Percentiles rank a stretch among this genome's conserved stretches.
Evolutionary conservation across 805 yeast species (phyloP).

Genomic region (Myxozyma sirexii): DNA sequence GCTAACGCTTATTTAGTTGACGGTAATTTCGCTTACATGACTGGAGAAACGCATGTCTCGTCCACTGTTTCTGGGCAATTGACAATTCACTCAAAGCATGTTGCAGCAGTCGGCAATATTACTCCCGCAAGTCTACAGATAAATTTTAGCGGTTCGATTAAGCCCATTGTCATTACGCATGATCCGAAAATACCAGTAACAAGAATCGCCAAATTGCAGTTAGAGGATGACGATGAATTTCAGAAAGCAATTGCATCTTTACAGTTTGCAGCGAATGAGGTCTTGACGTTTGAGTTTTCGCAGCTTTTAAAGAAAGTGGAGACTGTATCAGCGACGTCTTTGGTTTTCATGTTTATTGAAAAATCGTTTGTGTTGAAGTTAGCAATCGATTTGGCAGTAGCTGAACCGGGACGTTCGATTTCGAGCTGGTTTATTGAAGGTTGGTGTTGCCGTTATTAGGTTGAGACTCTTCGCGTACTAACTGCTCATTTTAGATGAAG

Average conservation of each 20-base stretch:
- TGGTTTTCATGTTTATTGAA: slow-evolving; percentile 27
- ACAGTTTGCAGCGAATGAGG: slow-evolving; percentile 29
- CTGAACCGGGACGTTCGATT: slow-evolving; percentile 1
- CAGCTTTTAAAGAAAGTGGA: slow-evolving; percentile 38
- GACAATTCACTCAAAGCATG: slow-evolving; percentile 21
- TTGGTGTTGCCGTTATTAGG: neutral
- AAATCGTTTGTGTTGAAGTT: slow-evolving; percentile 11
- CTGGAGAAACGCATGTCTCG: slow-evolving; percentile 19
- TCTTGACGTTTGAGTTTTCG: slow-evolving; percentile 38
- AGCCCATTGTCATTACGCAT: slow-evolving; percentile 18
- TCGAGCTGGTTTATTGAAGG: slow-evolving; percentile 24
- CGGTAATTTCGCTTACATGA: slow-evolving; percentile 21
- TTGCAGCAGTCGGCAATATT: slow-evolving; percentile 10
- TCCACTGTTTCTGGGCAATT: slow-evolving; percentile 15
- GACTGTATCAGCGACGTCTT: slow-evolving; percentile 34
- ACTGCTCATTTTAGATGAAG: slow-evolving; percentile 1
- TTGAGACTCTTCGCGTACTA: neutral
- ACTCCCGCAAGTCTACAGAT: slow-evolving; percentile 9
- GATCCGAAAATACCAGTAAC: neutral
- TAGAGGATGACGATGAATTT: slow-evolving; percentile 7
- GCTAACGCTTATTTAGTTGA: slow-evolving; percentile 8
- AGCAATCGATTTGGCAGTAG: neutral
- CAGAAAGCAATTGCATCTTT: slow-evolving; percentile 32
- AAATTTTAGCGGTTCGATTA: slow-evolving; percentile 21
- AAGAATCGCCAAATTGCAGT: slow-evolving; percentile 6